phyloP scores from a whole-genome alignment of 768 basidiomycete genomes.

The Tephrocybe sp. region DNA sequence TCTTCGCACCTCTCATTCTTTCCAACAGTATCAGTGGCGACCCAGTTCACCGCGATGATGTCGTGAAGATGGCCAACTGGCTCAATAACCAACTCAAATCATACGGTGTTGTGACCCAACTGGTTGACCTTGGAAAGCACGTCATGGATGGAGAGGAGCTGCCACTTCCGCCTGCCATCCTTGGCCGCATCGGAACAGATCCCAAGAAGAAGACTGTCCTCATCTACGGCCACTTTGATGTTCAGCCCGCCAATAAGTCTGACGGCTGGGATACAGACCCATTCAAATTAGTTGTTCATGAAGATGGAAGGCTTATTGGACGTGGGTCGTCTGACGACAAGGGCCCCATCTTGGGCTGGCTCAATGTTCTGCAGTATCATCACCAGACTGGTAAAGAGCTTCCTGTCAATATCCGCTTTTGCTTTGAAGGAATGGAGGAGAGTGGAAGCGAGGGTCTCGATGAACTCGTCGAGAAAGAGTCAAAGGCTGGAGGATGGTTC shows the following conservation, averaged over 20 bases:
- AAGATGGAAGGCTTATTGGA: slow-evolving; percentile 66
- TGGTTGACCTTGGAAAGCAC: slow-evolving; percentile 77
- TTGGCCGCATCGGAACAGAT: slow-evolving; percentile 81
- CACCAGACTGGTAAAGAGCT: slow-evolving; percentile 59
- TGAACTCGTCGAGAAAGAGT: slow-evolving; percentile 77
- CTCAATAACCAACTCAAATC: slow-evolving; percentile 67
- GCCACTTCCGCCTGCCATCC: slow-evolving; percentile 76
- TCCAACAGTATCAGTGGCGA: slow-evolving; percentile 64
- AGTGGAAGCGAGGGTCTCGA: slow-evolving; percentile 89
- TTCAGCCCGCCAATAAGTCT: slow-evolving; percentile 66
- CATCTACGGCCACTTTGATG: slow-evolving; percentile 94
- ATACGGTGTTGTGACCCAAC: slow-evolving; percentile 76
- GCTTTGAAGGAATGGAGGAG: slow-evolving; percentile 99
- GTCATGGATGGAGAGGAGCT: slow-evolving; percentile 62
- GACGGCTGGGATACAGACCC: slow-evolving; percentile 93
- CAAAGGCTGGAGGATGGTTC: slow-evolving; percentile 74
- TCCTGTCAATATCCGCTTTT: slow-evolving; percentile 87
- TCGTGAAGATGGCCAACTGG: slow-evolving; percentile 85
- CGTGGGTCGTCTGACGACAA: slow-evolving; percentile 92
- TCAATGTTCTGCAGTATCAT: slow-evolving; percentile 89
- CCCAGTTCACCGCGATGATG: slow-evolving; percentile 66
- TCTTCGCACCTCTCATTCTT: neutral
- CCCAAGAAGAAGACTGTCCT: slow-evolving; percentile 90
- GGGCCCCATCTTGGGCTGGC: slow-evolving; percentile 85
- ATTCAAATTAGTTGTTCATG: slow-evolving; percentile 59